Percentiles rank a stretch among this genome's conserved stretches.
phyloP scores from a whole-genome alignment of 495 filamentous ascomycete genomes.

The Wilcoxina mikolae region DNA sequence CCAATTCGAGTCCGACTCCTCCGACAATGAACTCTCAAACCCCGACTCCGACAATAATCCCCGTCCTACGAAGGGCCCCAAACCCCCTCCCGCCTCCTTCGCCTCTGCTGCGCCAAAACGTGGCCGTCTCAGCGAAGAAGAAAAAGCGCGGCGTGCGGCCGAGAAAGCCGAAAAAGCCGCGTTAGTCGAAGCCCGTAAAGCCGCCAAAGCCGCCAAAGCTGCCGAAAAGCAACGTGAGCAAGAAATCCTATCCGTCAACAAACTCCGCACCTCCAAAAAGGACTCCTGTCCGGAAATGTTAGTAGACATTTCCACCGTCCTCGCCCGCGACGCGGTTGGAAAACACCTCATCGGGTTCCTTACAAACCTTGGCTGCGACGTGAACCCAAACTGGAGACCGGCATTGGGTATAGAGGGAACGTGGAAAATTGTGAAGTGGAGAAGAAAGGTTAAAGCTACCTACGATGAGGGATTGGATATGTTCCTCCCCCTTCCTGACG shows the following conservation, averaged over 20 bases:
- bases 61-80: not conserved
- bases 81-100: not conserved
- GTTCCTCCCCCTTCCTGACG: conserved; percentile 50
- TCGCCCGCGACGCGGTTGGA: conserved; percentile 37
- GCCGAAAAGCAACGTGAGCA: conserved; percentile 44
- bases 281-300: conserved; percentile 69
- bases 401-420: conserved; percentile 35
- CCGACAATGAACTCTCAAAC: not conserved
- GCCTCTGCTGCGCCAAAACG: not conserved
- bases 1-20: not conserved
- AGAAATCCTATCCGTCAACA: conserved; percentile 62
- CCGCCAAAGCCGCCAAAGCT: not conserved
- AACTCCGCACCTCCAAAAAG: conserved; percentile 60
- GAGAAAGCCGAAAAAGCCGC: not conserved
- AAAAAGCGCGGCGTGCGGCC: conserved; percentile 1
- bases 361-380: conserved; percentile 41
- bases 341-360: conserved; percentile 41
- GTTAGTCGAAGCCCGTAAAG: not conserved
- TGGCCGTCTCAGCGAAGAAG: not conserved
- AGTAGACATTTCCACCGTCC: conserved; percentile 49
- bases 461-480: conserved; percentile 47
- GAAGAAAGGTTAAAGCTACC: conserved; percentile 48
- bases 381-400: conserved; percentile 32
- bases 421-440: conserved; percentile 58
- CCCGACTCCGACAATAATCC: not conserved